Evolutionary conservation across 441 rosid genomes (phyloP).

Genomic region (Flueggea neowawraea): DNA sequence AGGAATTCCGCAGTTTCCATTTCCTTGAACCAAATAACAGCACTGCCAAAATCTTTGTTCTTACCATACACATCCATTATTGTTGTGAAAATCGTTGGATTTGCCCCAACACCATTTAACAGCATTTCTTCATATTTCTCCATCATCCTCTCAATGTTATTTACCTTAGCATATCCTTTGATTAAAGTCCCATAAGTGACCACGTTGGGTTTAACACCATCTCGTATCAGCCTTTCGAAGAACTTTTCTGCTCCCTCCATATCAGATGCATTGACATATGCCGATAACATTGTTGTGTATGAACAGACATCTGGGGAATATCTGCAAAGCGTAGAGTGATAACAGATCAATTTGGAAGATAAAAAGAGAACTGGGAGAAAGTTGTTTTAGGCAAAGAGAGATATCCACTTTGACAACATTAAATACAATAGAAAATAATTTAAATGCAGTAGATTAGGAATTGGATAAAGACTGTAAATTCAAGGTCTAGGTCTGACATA

Average conservation of each 20-base stretch:
- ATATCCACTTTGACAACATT: too few relatives aligned
- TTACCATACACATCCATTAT: constrained; percentile 93
- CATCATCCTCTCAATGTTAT: constrained; percentile 71
- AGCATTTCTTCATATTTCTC: constrained; percentile 69
- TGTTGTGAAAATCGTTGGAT: constrained; percentile 78
- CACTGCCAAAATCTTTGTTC: constrained; percentile 70
- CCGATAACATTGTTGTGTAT: constrained; percentile 93
- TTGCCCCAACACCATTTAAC: constrained; percentile 51
- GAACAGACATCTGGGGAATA: constrained; percentile 78
- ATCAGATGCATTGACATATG: constrained; percentile 84
- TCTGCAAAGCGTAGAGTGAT: constrained; percentile 31
- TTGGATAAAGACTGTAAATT: too few relatives aligned
- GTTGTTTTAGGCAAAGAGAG: too few relatives aligned
- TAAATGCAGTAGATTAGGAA: too few relatives aligned
- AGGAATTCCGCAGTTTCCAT: constrained; percentile 56
- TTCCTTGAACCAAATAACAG: constrained; percentile 75
- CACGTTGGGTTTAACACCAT: constrained; percentile 62
- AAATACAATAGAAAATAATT: too few relatives aligned
- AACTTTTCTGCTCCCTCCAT: constrained; percentile 91
- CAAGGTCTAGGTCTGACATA: too few relatives aligned
- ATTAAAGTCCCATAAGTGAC: constrained; percentile 81
- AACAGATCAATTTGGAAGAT: not conserved
- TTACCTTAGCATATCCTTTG: constrained; percentile 78
- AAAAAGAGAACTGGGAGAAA: not conserved
- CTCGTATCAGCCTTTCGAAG: constrained; percentile 67